Conservation (phyloP, 768 basidiomycete genomes). For the Mycena venus region DNA sequence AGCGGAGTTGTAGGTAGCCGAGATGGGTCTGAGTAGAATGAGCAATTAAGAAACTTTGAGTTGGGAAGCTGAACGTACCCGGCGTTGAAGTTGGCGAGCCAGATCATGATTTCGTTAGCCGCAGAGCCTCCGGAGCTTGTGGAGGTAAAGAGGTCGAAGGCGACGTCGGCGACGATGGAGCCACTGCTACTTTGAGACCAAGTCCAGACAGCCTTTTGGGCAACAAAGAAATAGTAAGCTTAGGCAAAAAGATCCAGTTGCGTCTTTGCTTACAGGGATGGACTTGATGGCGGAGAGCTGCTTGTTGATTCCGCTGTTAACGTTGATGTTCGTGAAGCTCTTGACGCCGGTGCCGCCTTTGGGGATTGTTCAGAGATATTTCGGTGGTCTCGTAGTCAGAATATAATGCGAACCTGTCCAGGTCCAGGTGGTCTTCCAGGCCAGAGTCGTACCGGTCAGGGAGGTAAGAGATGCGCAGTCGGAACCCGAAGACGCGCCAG, state of each 20-base stretch:
- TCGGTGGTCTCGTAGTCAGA: not conserved
- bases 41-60: not conserved
- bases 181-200: conserved; percentile 66
- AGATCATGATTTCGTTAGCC: conserved; percentile 72
- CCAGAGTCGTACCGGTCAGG: conserved; percentile 54
- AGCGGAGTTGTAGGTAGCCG: conserved; percentile 56
- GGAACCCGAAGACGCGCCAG: conserved; percentile 59
- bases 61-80: conserved; percentile 32
- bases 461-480: conserved; percentile 64
- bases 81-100: conserved; percentile 71
- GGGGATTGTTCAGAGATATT: not conserved
- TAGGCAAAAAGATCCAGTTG: not conserved
- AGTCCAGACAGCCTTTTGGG: conserved; percentile 62
- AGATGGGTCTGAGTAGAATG: conserved; percentile 58
- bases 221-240: not conserved
- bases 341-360: conserved; percentile 66
- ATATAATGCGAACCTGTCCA: conserved; percentile 56
- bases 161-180: conserved; percentile 64
- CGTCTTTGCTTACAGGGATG: conserved; percentile 62
- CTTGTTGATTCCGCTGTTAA: conserved; percentile 64
- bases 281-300: conserved; percentile 65
- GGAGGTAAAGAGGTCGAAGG: conserved; percentile 77
- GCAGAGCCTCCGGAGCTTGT: conserved; percentile 60
- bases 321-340: conserved; percentile 72
- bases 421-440: conserved; percentile 67